These are phyloP conservation scores for Teratosphaeria gauchensis DNA, from an alignment of 2,329 filamentous ascomycete genomes.

Conservation along the genomic window DNA sequence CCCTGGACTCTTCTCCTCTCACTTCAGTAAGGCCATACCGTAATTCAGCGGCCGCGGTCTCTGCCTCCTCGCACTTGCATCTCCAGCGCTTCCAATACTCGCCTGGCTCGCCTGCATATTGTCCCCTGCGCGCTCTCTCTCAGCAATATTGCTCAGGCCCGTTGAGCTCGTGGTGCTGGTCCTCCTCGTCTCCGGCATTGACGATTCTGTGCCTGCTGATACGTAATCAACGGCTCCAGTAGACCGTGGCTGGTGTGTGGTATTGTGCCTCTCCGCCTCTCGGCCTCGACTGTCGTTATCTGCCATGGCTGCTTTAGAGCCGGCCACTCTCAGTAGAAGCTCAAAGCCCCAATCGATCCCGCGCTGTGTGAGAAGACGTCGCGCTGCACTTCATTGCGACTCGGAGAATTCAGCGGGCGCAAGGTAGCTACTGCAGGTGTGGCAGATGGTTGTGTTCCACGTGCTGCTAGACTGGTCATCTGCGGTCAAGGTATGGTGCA, in stretches of 20 bases:
- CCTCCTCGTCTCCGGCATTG: slow-evolving; percentile 6
- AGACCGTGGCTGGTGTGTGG: background rate
- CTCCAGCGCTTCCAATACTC: slow-evolving; percentile 11
- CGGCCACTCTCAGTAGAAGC: background rate
- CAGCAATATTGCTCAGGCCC: slow-evolving; percentile 2
- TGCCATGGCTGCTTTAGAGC: slow-evolving; percentile 1
- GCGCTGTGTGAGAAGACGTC: background rate
- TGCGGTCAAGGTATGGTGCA: background rate
- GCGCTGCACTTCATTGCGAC: background rate
- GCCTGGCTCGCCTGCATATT: slow-evolving; percentile 19
- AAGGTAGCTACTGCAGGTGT: background rate
- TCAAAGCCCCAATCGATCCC: background rate
- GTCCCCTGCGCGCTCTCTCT: slow-evolving; percentile 5
- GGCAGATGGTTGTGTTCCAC: background rate
- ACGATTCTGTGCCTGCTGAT: background rate
- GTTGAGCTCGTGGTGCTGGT: slow-evolving; percentile 7
- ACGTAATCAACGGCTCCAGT: background rate
- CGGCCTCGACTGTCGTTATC: slow-evolving; percentile 1
- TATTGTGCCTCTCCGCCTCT: background rate
- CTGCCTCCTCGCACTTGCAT: slow-evolving; percentile 7
- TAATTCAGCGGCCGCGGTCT: slow-evolving; percentile 20
- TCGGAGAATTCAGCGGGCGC: background rate
- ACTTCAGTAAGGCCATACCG: slow-evolving; percentile 9
- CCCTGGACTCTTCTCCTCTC: background rate
- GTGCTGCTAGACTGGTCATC: background rate